Percentiles rank a stretch among this genome's conserved stretches.
Conservation (phyloP, 1,284 basidiomycete genomes). For the Sanguinoderma infundibulare region DNA sequence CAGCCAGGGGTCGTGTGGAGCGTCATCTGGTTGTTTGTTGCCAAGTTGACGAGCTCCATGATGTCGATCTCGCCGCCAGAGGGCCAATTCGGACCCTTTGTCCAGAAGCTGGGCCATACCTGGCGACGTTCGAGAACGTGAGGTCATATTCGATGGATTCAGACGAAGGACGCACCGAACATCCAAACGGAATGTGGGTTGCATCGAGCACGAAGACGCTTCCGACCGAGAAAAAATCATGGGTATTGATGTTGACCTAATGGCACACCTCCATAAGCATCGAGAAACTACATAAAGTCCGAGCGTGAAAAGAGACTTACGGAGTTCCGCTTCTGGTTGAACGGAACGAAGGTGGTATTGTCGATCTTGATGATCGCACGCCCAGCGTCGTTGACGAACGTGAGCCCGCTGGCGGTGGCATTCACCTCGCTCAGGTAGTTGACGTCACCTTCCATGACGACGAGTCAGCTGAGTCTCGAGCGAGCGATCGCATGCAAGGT, state of each 20-base stretch:
- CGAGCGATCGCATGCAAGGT: slow-evolving; percentile 39
- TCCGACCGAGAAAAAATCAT: slow-evolving; percentile 52
- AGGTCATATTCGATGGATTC: not conserved
- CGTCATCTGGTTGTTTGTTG: slow-evolving; percentile 50
- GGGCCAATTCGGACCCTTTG: slow-evolving; percentile 55
- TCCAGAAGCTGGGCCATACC: slow-evolving; percentile 63
- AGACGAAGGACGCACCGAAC: slow-evolving; percentile 39
- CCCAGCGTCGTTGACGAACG: slow-evolving; percentile 56
- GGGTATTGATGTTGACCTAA: slow-evolving; percentile 56
- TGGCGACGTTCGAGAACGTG: not conserved
- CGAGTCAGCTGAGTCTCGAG: not conserved
- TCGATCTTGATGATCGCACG: slow-evolving; percentile 67
- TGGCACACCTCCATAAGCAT: too few relatives aligned
- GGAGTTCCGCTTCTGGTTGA: slow-evolving; percentile 58
- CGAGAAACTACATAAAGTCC: not conserved
- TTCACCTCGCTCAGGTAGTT: slow-evolving; percentile 49
- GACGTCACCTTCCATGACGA: slow-evolving; percentile 49
- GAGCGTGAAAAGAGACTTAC: slow-evolving; percentile 39
- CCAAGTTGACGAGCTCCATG: slow-evolving; percentile 48
- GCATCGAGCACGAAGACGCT: slow-evolving; percentile 53
- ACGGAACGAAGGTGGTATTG: slow-evolving; percentile 51
- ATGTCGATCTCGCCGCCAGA: slow-evolving; percentile 63
- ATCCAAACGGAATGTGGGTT: slow-evolving; percentile 52
- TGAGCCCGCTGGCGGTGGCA: slow-evolving; percentile 48
- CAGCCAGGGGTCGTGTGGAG: slow-evolving; percentile 48